phyloP scores from a whole-genome alignment of 768 basidiomycete species.

The Mycena maculata region DNA sequence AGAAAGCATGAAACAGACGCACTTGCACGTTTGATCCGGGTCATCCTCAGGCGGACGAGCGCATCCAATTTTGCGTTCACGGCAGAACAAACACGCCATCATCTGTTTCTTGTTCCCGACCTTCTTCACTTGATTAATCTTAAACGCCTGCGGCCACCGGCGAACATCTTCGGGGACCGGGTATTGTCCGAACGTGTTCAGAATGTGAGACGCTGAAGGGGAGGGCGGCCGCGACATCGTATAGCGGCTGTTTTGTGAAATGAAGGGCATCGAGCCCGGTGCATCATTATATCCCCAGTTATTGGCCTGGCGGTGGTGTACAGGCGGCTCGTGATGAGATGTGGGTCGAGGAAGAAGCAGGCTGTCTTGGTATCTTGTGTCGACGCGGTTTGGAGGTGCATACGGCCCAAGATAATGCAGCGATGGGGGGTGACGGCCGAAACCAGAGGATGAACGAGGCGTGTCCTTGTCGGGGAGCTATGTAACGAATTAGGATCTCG shows the following conservation, averaged over 20 bases:
- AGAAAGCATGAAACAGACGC: not conserved
- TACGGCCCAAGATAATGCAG: not conserved
- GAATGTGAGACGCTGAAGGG: not conserved
- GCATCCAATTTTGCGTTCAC: constrained; percentile 28
- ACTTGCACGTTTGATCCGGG: constrained; percentile 32
- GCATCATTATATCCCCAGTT: constrained; percentile 8
- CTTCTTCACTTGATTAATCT: constrained; percentile 24
- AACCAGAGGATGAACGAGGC: constrained; percentile 3
- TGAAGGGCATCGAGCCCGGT: constrained; percentile 2
- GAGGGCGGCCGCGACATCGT: not conserved
- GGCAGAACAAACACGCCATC: constrained; percentile 27
- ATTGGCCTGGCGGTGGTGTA: not conserved
- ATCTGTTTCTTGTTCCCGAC: constrained; percentile 15
- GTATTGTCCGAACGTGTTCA: constrained; percentile 2
- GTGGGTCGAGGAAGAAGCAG: not conserved
- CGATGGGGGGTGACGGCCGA: not conserved
- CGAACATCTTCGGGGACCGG: constrained; percentile 9
- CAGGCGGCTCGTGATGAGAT: not conserved
- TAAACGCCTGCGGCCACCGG: constrained; percentile 24
- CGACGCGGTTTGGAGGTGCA: not conserved
- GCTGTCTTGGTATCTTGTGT: not conserved
- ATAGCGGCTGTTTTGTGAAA: constrained; percentile 3
- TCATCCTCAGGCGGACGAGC: constrained; percentile 8
- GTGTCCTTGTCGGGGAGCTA: constrained; percentile 15
- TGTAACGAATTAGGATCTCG: not conserved